Evolutionary conservation across 495 filamentous ascomycete genomes (phyloP), one percentile per base, ranked within the genome.

Genomic region (Cercophora samala): DNA sequence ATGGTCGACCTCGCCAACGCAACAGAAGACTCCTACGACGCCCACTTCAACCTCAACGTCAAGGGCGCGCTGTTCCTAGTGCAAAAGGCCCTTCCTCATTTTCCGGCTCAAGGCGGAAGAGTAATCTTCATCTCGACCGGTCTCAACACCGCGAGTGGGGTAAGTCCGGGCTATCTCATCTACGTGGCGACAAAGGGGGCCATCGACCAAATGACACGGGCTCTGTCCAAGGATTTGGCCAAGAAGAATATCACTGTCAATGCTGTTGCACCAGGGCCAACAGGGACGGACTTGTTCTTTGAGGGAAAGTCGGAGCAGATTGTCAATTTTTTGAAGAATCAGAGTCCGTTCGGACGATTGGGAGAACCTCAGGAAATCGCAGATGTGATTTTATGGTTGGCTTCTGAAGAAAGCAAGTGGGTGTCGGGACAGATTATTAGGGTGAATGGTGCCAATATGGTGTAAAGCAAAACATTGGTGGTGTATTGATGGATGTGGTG

Each of bases 21-120:
- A 13, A 90, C 80, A 4, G 87, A 89, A 66, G 80, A 73, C 19
- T 81, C 84, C 63, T 93, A 86, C 65, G 89, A 90, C 66, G 69
- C 63, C 11, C 78, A 76, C 3, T 85, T 86, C 65, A 69, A 70
- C 19, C 53, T 89, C 42, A 91, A 91, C 74, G 88, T 91, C 64
- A 91, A 90, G 70, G 89, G 88, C 1, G 85, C 88, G 0, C 85
- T 86, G 60, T 91, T 91, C 67, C 76, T 91, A 18, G 79, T 81
- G 2, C 84, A 89, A 83, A 85, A 87, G 78, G 85, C 86, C n/a
- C 83, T 78, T 0, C 83, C 82, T 8, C 83, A 91, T 70, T 90
- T 92, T 80, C 68, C 81, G 0, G 18, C 74, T 0, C 2, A 13
- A 13, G 84, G 86, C 24, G 83, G 82, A 1, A 82, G 82, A 63